Conservation (phyloP, 2,329 filamentous ascomycete genomes). For the Cryoendolithus antarcticus region DNA sequence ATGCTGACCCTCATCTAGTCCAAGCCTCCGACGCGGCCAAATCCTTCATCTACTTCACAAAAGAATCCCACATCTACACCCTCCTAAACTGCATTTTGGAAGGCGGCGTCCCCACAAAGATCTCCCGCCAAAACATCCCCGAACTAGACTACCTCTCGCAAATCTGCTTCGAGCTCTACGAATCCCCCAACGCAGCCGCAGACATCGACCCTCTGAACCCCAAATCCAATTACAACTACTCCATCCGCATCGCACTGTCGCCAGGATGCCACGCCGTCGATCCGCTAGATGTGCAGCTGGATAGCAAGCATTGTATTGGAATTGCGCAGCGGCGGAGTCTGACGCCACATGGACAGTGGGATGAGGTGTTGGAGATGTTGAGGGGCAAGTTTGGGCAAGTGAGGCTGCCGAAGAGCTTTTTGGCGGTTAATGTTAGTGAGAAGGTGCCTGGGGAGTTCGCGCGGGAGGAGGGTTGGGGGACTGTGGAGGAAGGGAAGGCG, state of each 20-base stretch:
- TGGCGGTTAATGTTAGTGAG: conserved; percentile 38
- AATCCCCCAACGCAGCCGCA: conserved; percentile 60
- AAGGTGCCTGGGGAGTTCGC: conserved; percentile 35
- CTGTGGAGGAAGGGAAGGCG: conserved; percentile 6
- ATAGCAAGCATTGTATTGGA: conserved; percentile 92
- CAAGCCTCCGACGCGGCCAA: conserved; percentile 90
- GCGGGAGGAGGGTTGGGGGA: conserved; percentile 7
- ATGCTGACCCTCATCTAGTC: conserved; percentile 33
- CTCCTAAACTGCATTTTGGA: conserved; percentile 95
- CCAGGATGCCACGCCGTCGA: conserved; percentile 95
- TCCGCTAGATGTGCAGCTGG: conserved; percentile 88
- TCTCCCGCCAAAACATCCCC: conserved; percentile 85
- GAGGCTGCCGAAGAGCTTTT: conserved; percentile 39
- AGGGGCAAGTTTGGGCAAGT: conserved; percentile 84
- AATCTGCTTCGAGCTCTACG: conserved; percentile 96
- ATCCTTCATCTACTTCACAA: conserved; percentile 97
- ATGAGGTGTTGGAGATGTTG: conserved; percentile 89
- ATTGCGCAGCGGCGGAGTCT: conserved; percentile 82
- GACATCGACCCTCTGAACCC: conserved; percentile 45
- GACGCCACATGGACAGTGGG: conserved; percentile 89
- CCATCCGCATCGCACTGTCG: conserved; percentile 88
- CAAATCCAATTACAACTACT: conserved; percentile 59
- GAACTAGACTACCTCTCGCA: conserved; percentile 96
- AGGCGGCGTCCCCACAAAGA: conserved; percentile 93
- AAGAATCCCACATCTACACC: conserved; percentile 97